Conservation (phyloP, 257 asterid species). For the Haberlea rhodopensis region DNA sequence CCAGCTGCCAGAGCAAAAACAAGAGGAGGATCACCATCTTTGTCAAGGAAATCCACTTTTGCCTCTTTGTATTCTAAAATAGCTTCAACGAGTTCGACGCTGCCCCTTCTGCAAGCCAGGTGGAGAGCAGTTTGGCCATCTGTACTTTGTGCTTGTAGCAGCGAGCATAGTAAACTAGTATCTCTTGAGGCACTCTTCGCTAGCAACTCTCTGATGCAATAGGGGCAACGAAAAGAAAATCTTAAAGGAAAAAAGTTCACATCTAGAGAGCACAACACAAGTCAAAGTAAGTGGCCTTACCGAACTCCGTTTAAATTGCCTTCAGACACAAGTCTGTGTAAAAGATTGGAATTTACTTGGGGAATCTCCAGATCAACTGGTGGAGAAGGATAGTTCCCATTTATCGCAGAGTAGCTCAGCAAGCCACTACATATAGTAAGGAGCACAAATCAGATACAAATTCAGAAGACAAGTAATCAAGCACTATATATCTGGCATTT, state of each 20-base stretch:
- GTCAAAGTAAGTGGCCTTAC: slow-evolving; percentile 44
- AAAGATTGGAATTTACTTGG: slow-evolving; percentile 53
- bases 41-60: slow-evolving; percentile 84
- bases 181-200: slow-evolving; percentile 52
- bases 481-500: slow-evolving; percentile 21
- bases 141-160: slow-evolving; percentile 83
- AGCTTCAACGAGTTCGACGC: slow-evolving; percentile 83
- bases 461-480: slow-evolving; percentile 24
- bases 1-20: slow-evolving; percentile 99
- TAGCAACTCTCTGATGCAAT: slow-evolving; percentile 64
- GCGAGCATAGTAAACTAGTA: slow-evolving; percentile 39
- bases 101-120: slow-evolving; percentile 95
- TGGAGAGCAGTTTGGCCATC: slow-evolving; percentile 99
- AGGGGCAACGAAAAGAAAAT: slow-evolving; percentile 23
- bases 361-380: slow-evolving; percentile 45
- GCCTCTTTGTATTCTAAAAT: slow-evolving; percentile 78
- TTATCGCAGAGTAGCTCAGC: slow-evolving; percentile 46
- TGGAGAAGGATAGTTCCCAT: slow-evolving; percentile 54
- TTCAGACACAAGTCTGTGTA: slow-evolving; percentile 81
- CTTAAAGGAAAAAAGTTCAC: slow-evolving; percentile 19
- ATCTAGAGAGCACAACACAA: slow-evolving; percentile 17
- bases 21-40: slow-evolving; percentile 98
- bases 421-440: slow-evolving; percentile 56
- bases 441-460: slow-evolving; percentile 22
- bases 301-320: slow-evolving; percentile 72